Conservation (phyloP, 306 rosid genomes). For the Quercus glauca region DNA sequence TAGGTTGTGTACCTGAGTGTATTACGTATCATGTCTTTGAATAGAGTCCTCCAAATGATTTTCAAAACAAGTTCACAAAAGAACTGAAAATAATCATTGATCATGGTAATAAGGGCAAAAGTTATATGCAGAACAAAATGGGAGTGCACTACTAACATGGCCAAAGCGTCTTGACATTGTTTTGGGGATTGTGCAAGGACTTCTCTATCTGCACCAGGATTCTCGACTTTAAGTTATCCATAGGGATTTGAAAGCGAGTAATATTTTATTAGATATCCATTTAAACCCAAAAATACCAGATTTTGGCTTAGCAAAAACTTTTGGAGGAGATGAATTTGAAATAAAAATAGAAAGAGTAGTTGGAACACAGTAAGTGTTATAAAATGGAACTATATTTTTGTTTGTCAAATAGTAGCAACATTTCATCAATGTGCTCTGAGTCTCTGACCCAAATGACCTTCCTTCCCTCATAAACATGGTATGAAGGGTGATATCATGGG, state of each 20-base stretch:
- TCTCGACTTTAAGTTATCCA: slow-evolving; percentile 13
- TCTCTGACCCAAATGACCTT: too few relatives aligned
- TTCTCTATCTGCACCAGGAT: slow-evolving; percentile 22
- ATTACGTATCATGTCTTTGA: too few relatives aligned
- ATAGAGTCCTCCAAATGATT: too few relatives aligned
- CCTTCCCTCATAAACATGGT: too few relatives aligned
- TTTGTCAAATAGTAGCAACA: too few relatives aligned
- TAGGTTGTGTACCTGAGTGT: too few relatives aligned
- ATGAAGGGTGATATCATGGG: too few relatives aligned
- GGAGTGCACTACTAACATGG: background rate
- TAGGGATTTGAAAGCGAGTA: slow-evolving; percentile 16
- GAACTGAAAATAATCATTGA: too few relatives aligned
- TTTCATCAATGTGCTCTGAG: too few relatives aligned
- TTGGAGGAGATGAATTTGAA: slow-evolving; percentile 5
- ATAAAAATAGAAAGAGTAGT: background rate
- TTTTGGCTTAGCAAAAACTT: slow-evolving; percentile 13
- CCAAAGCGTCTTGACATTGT: background rate
- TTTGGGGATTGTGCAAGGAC: slow-evolving; percentile 9
- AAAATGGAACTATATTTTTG: background rate
- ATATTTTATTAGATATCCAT: slow-evolving; percentile 5
- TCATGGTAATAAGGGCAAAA: too few relatives aligned
- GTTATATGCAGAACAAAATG: too few relatives aligned
- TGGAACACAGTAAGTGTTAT: slow-evolving; percentile 15
- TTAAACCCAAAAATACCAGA: slow-evolving; percentile 18
- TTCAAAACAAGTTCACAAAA: too few relatives aligned